Evolutionary conservation across 805 yeast species (phyloP), one percentile per base, ranked within the genome.

Genomic region (Kazachstania kunashirensis): DNA sequence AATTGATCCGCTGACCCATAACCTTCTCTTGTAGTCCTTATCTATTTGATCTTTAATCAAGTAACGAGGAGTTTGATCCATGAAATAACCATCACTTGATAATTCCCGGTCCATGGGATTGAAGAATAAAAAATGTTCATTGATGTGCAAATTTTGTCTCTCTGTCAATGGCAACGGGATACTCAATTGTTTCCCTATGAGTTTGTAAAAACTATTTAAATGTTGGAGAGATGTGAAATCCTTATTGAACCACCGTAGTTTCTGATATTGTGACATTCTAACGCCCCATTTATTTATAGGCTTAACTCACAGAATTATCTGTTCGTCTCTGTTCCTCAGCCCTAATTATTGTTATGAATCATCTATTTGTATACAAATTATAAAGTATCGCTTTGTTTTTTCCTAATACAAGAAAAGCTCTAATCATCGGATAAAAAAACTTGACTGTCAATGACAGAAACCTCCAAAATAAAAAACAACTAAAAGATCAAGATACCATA

Each of bases 1-100:
- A 24, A 86, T 61, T 16, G 66, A 57, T 2, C 96, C 96, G 23
- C 78, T 73, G 0, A 71, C 76, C 96, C 96, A 86, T 73, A 88
- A 68, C 17, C 96, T 63, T 42, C 89, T 59, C 23, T 56, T 60
- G 48, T 70, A 80, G 47, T 21, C 8, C 14, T 17, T 33, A 3
- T 16, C 20, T 3, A 17, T 18, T 1, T 47, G 49, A 13, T 44
- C 46, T 4, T 26, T 20, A 7, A 47, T 29, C 12, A 48, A 18
- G 2, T 44, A 40, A 1, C 57, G 49, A 0, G 94, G 94, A 0
- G 86, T 75, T 50, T 82, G 92, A 46, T 80, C 74, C 31, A 77
- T 67, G 45, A 82, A 94, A 57, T 84, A 86, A 1, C 96, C 95
- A 56, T 86, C 96, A 2, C 46, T 33, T 2, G 80, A 77, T 14